Evolutionary conservation across 345 rosid genomes (phyloP).

Genomic region (Adansonia digitata): DNA sequence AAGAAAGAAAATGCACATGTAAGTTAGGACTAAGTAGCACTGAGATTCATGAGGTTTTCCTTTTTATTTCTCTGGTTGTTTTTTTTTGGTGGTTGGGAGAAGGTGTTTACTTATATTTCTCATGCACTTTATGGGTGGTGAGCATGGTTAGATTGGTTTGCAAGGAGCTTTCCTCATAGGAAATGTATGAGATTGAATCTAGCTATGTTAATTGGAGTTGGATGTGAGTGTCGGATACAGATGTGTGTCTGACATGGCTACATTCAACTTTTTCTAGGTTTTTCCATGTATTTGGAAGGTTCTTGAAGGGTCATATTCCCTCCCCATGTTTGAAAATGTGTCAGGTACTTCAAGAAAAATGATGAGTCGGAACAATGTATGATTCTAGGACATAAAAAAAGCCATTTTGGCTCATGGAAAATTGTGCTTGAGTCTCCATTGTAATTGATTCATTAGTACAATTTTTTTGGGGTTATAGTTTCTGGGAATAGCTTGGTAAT

Average conservation of each 20-base stretch:
- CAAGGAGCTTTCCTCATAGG: not conserved
- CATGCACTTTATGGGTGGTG: not conserved
- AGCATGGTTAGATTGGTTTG: constrained; percentile 2
- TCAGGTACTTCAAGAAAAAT: no score
- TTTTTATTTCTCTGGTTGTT: not conserved
- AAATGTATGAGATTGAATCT: not conserved
- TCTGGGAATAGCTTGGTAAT: not conserved
- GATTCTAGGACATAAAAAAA: not conserved
- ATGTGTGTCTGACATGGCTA: no score
- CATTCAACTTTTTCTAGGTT: no score
- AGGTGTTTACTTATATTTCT: not conserved
- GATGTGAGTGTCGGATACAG: no score
- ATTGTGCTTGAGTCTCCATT: not conserved
- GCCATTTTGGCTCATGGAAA: not conserved
- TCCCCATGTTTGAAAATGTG: no score
- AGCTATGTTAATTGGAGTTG: no score
- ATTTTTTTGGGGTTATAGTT: not conserved
- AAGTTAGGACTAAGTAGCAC: not conserved
- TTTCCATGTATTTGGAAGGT: no score
- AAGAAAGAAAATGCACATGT: not conserved
- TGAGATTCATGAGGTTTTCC: not conserved
- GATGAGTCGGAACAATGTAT: no score
- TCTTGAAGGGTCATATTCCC: no score
- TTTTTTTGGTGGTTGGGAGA: not conserved
- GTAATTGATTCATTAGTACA: not conserved